phyloP scores from a whole-genome alignment of 352 stramenopile species.

The Globisporangium ultimum region DNA sequence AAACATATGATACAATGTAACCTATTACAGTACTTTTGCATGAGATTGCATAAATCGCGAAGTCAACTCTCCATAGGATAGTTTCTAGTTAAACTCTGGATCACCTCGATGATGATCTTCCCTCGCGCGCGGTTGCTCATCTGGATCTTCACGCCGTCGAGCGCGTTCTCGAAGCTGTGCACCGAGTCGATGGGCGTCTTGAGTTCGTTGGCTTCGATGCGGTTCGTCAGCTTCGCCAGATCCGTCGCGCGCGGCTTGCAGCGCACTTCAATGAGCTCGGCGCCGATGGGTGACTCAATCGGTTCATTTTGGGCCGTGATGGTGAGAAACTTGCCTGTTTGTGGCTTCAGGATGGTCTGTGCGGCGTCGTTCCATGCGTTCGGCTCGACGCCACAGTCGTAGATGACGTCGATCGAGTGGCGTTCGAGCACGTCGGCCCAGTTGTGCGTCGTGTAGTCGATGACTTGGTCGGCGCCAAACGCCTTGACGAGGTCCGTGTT shows the following conservation, averaged over 20 bases:
- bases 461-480: too few species aligned
- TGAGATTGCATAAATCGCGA: too few species aligned
- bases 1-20: too few species aligned
- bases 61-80: too few species aligned
- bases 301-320: too few species aligned
- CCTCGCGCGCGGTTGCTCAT: neutral
- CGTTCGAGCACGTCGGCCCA: constrained; percentile 24
- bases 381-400: constrained; percentile 25
- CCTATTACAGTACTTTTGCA: too few species aligned
- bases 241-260: too few species aligned
- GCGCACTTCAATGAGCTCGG: too few species aligned
- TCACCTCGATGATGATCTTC: constrained; percentile 2
- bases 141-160: neutral
- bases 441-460: constrained; percentile 56
- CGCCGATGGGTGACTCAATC: too few species aligned
- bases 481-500: constrained; percentile 41
- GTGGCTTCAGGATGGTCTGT: constrained; percentile 19
- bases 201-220: neutral
- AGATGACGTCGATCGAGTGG: constrained; percentile 28
- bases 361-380: constrained; percentile 25
- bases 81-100: neutral
- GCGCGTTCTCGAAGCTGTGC: neutral
- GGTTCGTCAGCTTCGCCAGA: neutral
- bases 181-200: constrained; percentile 2
- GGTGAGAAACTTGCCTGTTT: too few species aligned